Base-by-base conservation (phyloP, 2,329 filamentous ascomycete genomes). In the Fusarium austroafricanum region DNA sequence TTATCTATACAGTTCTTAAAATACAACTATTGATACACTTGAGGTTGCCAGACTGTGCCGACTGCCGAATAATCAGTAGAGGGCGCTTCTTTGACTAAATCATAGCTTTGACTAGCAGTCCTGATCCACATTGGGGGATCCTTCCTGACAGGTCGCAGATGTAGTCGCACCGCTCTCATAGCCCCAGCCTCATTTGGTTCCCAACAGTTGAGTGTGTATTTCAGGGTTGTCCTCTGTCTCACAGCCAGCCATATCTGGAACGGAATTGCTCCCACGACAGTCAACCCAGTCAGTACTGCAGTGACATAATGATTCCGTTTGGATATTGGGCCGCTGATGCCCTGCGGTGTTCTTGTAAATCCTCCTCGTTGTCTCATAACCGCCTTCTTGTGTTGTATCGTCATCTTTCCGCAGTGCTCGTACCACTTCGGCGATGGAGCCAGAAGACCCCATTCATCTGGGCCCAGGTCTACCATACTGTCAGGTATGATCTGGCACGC, bases 241-340 rank as follows among this genome's bases (percentile, higher is more conserved):
- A 54, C 40, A 21, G 40, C 51, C 14, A 54, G n/a, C 51, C 51
- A 54, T 21, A 54, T 54, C 3, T 54, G 51, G n/a, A 54, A 54
- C 1, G 51, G 51, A 9, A 54, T 54, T 3, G 51, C 51, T n/a
- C 40, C 51, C 2, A 54, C 51, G 3, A 54, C 23, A 37, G 31
- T 46, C 1, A 54, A 28, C 1, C 51, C 51, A 4, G 40, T 54
- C 2, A 46, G 7, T 10, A 46, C 10, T 3, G 51, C 40, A 2
- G 51, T 46, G 8, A 46, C 10, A 15, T 21, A 46, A 7, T 54
- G 51, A 11, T 46, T 54, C 6, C 51, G 51, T 31, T 54, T 54
- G 5, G 21, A 18, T 2, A 54, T 54, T 8, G 40, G 29, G 10
- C 51, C 51, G 14, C 51, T 54, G 2, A 54, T 54, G 4, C 51